phyloP scores from a whole-genome alignment of 257 asterid species.

The Ballota nigra region DNA sequence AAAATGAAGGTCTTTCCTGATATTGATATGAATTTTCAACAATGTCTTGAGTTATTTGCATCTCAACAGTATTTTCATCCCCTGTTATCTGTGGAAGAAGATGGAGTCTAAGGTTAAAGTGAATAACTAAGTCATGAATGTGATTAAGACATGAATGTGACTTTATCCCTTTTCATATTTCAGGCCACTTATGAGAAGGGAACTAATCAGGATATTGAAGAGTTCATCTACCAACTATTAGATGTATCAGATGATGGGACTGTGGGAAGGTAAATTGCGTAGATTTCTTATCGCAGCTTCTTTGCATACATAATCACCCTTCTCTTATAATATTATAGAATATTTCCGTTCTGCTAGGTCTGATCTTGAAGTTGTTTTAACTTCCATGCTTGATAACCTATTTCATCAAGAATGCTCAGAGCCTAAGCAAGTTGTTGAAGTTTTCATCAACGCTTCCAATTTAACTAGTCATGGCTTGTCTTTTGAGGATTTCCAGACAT shows the following conservation, averaged over 20 bases:
- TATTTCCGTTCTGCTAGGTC: slow-evolving; percentile 49
- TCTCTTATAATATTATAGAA: not conserved
- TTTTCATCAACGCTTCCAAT: slow-evolving; percentile 53
- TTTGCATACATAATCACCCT: not conserved
- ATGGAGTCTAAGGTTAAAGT: not conserved
- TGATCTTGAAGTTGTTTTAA: slow-evolving; percentile 72
- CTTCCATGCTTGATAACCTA: slow-evolving; percentile 54
- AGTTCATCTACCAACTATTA: slow-evolving; percentile 74
- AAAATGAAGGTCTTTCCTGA: not conserved
- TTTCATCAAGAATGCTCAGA: slow-evolving; percentile 44
- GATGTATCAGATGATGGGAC: slow-evolving; percentile 69
- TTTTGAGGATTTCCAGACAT: slow-evolving; percentile 65
- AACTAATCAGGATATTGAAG: slow-evolving; percentile 80
- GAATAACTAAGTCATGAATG: no score
- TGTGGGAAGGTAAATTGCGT: slow-evolving; percentile 57
- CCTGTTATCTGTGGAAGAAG: not conserved
- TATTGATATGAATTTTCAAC: not conserved
- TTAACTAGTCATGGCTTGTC: slow-evolving; percentile 51
- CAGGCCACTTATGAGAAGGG: slow-evolving; percentile 95
- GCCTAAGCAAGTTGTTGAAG: slow-evolving; percentile 49
- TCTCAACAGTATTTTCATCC: not conserved
- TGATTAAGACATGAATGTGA: not conserved
- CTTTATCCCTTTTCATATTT: slow-evolving; percentile 24
- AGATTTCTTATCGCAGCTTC: slow-evolving; percentile 6
- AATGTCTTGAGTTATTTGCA: not conserved